A percentile compares a stretch with the other conserved stretches of the same genome.
phyloP scores from a whole-genome alignment of 176 grass and related monocot genomes.

The Carex pumila region DNA sequence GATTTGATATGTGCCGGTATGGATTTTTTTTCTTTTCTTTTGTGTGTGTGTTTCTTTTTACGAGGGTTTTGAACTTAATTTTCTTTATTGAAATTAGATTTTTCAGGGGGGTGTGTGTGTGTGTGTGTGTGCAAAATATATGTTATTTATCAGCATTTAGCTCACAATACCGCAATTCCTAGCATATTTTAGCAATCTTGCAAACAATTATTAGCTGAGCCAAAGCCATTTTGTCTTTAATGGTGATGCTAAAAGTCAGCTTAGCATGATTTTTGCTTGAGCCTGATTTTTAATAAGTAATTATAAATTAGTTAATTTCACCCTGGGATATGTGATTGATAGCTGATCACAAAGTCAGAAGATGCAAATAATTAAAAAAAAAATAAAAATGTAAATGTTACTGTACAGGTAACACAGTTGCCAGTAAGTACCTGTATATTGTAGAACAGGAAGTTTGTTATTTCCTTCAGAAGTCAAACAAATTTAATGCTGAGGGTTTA shows the following conservation, averaged over 20 bases:
- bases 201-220: not conserved
- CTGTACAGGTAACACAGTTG: no score
- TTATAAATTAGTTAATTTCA: not conserved
- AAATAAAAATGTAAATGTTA: not conserved
- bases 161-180: not conserved
- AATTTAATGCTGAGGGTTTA: not conserved
- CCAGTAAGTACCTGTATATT: not conserved
- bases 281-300: not conserved
- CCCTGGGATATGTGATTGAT: not conserved
- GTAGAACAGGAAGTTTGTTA: not conserved
- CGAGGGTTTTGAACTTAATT: not conserved
- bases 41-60: not conserved
- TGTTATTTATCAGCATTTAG: not conserved
- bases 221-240: not conserved
- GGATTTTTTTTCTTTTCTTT: not conserved
- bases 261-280: not conserved
- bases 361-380: not conserved
- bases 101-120: not conserved
- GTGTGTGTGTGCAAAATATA: not conserved
- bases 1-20: slow-evolving; percentile 17
- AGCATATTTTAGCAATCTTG: not conserved
- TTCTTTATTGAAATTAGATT: not conserved
- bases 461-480: not conserved
- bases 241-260: not conserved
- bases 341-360: not conserved